These are phyloP conservation scores for Danielia reshetovae DNA, from an alignment of 805 yeast species.

Conservation along the genomic window DNA sequence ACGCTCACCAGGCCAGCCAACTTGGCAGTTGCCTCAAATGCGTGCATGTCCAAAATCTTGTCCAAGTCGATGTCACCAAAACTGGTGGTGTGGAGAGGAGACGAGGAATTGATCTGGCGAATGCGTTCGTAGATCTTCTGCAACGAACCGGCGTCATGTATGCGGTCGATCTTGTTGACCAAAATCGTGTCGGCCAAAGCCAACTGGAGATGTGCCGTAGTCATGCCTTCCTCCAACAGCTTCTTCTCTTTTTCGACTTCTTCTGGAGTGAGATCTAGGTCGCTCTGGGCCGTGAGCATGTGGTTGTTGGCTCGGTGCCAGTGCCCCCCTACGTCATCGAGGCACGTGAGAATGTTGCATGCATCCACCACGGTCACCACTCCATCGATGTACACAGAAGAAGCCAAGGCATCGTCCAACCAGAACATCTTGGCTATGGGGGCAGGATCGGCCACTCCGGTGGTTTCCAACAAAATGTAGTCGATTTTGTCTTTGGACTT, in stretches of 20 bases:
- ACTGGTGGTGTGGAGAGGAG: constrained; percentile 62
- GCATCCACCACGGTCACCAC: constrained; percentile 84
- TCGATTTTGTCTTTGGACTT: constrained; percentile 73
- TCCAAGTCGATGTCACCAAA: constrained; percentile 73
- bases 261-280: constrained; percentile 18
- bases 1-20: constrained; percentile 14
- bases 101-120: constrained; percentile 57
- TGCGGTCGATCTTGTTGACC: constrained; percentile 70
- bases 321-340: constrained; percentile 72
- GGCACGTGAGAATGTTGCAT: constrained; percentile 57
- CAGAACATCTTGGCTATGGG: constrained; percentile 97
- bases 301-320: constrained; percentile 49
- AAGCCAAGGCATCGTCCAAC: constrained; percentile 85
- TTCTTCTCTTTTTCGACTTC: constrained; percentile 31
- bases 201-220: constrained; percentile 86
- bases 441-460: constrained; percentile 97
- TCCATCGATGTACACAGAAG: constrained; percentile 87
- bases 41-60: constrained; percentile 70
- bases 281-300: constrained; percentile 15
- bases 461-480: constrained; percentile 88
- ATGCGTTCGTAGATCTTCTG: constrained; percentile 37
- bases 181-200: constrained; percentile 84
- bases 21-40: constrained; percentile 50
- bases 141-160: constrained; percentile 16
- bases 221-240: constrained; percentile 42